Base-by-base conservation (phyloP, 495 filamentous ascomycete genomes). In the Penicillium paradoxum region DNA sequence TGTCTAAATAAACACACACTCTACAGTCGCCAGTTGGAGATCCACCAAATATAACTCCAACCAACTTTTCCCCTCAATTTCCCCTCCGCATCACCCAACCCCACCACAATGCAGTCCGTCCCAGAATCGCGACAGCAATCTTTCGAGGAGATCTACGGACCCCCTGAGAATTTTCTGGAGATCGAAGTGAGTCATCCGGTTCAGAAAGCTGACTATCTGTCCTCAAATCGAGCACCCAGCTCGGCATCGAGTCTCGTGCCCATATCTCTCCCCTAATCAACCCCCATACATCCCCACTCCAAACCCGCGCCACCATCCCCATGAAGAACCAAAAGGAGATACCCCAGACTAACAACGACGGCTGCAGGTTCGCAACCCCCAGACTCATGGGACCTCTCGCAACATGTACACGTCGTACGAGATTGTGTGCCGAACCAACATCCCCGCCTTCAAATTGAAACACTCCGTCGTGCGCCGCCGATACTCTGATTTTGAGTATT, bases 331-430 rank as follows among this genome's bases (percentile, higher is more conserved):
- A 45, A 15, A 10, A 25, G 9, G 6, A 6, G 49, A 42, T 36
- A 29, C 38, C 40, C 44, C 24, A 9, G 17, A 37, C 45, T 43
- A 46, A 58, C 58, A 45, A 58, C 22, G 32, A 33, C 19, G 18
- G 53, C 45, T 21, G 52, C 37, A 50, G 91, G 90, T 97, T 63
- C 86, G 87, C 63, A 93, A 95, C 64, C 93, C 93, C 14, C 90
- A 91, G 71, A 98, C 93, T 19, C 93, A 96, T 62, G 91, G 91
- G 62, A 88, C 90, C 56, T 92, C 91, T 45, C 86, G 92, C 41
- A 84, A 85, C 73, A 96, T 96, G 91, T 97, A 96, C 77, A 98
- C 93, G 41, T 91, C 92, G 74, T 98, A 98, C 74, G 92, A 97
- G 73, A 95, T 98, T 60, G 76, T 93, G 54, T 96, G 91, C 77